A percentile compares a stretch with the other conserved stretches of the same genome.
Conservation (phyloP, 768 basidiomycete species). For the Rhodotorula diobovata region DNA sequence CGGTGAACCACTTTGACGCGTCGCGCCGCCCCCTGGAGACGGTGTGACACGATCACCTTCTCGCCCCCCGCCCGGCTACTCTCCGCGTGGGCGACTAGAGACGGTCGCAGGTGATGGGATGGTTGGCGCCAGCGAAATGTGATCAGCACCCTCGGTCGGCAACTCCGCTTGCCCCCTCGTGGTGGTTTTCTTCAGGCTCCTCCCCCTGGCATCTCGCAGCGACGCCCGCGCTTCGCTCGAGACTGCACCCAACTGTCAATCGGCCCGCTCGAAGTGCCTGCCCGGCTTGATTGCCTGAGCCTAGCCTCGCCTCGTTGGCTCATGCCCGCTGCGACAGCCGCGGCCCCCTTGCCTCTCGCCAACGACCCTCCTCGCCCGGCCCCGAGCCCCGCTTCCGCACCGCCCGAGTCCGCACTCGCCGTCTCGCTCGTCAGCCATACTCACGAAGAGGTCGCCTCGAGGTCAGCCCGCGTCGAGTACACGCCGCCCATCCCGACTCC, state of each 20-base stretch:
- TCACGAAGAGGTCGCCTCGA: neutral
- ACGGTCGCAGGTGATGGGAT: neutral
- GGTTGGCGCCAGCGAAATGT: neutral
- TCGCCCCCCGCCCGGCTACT: neutral
- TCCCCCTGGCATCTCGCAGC: too few relatives aligned
- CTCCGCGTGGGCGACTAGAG: neutral
- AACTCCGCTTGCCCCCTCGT: too few relatives aligned
- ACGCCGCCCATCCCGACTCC: neutral
- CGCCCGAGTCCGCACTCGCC: neutral
- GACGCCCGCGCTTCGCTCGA: too few relatives aligned
- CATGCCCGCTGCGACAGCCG: too few relatives aligned
- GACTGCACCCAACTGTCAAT: too few relatives aligned
- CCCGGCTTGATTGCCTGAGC: too few relatives aligned
- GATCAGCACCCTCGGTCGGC: too few relatives aligned
- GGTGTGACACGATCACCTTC: neutral
- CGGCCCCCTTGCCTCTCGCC: too few relatives aligned
- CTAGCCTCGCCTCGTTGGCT: too few relatives aligned
- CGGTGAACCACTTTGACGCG: neutral
- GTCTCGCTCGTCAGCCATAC: neutral
- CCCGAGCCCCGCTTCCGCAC: neutral
- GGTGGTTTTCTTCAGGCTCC: too few relatives aligned
- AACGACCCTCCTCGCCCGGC: neutral
- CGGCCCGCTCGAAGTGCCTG: too few relatives aligned
- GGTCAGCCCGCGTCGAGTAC: neutral
- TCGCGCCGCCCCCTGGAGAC: neutral